phyloP scores from a whole-genome alignment of 1,284 basidiomycete genomes.

The Leucoagaricus sp. region DNA sequence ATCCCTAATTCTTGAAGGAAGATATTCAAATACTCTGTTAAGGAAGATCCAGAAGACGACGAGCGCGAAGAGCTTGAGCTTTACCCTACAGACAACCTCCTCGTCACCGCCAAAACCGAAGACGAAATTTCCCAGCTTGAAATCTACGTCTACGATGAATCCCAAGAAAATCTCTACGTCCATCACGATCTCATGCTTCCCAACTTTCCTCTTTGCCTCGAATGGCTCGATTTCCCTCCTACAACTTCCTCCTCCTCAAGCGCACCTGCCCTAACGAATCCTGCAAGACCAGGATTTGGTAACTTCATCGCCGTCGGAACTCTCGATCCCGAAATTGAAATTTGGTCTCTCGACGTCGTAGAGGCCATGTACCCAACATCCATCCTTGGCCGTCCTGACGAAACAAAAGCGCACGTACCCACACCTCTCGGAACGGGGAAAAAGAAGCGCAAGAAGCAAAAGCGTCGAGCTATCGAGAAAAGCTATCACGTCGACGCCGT shows the following conservation, averaged over 20 bases:
- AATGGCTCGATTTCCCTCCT: constrained; percentile 97
- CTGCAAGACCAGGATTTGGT: constrained; percentile 51
- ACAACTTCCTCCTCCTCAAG: constrained; percentile 45
- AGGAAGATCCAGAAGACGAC: constrained; percentile 62
- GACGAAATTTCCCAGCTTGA: constrained; percentile 97
- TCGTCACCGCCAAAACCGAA: constrained; percentile 94
- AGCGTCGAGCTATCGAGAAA: constrained; percentile 66
- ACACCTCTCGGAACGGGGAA: constrained; percentile 83
- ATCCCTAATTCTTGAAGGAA: background rate
- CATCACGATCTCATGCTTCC: constrained; percentile 99
- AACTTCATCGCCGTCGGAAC: constrained; percentile 97
- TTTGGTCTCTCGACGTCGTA: constrained; percentile 94
- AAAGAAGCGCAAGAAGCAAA: constrained; percentile 92
- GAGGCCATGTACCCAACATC: constrained; percentile 95
- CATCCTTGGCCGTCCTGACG: constrained; percentile 88
- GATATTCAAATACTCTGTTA: constrained; percentile 21
- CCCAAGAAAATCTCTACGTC: constrained; percentile 90
- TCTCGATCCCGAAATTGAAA: constrained; percentile 97
- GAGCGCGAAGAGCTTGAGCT: constrained; percentile 93
- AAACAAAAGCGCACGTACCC: constrained; percentile 79
- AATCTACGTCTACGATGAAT: constrained; percentile 92
- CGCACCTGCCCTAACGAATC: constrained; percentile 22
- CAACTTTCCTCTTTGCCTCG: constrained; percentile 96
- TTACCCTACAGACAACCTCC: constrained; percentile 87
- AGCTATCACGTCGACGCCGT: constrained; percentile 94